These are phyloP conservation scores for Polytolypa hystricis DNA, from an alignment of 2,329 filamentous ascomycete species.

Conservation along the genomic window DNA sequence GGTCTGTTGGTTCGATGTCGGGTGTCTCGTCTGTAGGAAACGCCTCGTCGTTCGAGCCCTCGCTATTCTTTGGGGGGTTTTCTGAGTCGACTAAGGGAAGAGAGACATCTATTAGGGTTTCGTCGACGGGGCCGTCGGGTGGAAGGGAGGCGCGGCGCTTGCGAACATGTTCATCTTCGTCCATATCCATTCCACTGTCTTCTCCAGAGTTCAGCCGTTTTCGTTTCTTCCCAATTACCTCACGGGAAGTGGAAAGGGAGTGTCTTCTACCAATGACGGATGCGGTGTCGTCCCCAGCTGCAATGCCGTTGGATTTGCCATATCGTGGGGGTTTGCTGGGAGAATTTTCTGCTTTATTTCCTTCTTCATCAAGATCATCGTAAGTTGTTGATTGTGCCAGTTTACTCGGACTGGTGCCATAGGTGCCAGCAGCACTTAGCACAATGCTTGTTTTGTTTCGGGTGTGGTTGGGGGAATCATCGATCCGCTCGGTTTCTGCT, in stretches of 20 bases:
- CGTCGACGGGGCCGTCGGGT: not conserved
- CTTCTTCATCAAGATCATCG: slow-evolving; percentile 41
- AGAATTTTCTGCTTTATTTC: slow-evolving; percentile 30
- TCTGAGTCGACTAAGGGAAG: not conserved
- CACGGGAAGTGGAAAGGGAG: slow-evolving; percentile 16
- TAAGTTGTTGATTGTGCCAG: slow-evolving; percentile 49
- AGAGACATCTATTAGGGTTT: slow-evolving; percentile 3
- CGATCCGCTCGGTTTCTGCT: slow-evolving; percentile 87
- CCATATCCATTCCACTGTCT: slow-evolving; percentile 24
- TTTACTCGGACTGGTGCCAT: slow-evolving; percentile 66
- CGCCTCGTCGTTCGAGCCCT: slow-evolving; percentile 18
- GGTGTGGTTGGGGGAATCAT: slow-evolving; percentile 66
- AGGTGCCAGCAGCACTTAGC: slow-evolving; percentile 45
- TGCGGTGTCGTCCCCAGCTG: slow-evolving; percentile 14
- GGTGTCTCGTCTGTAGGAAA: slow-evolving; percentile 21
- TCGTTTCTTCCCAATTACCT: slow-evolving; percentile 29
- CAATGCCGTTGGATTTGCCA: slow-evolving; percentile 23
- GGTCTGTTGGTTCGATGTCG: slow-evolving; percentile 20
- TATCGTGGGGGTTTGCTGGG: slow-evolving; percentile 28
- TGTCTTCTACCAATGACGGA: slow-evolving; percentile 19
- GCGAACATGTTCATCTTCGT: slow-evolving; percentile 29
- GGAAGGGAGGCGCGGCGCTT: slow-evolving; percentile 29
- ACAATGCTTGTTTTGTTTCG: slow-evolving; percentile 50
- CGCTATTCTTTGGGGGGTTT: slow-evolving; percentile 3
- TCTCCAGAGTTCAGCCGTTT: slow-evolving; percentile 29